Conservation (phyloP, 2,329 filamentous ascomycete genomes). For the Calonectria crousiana region DNA sequence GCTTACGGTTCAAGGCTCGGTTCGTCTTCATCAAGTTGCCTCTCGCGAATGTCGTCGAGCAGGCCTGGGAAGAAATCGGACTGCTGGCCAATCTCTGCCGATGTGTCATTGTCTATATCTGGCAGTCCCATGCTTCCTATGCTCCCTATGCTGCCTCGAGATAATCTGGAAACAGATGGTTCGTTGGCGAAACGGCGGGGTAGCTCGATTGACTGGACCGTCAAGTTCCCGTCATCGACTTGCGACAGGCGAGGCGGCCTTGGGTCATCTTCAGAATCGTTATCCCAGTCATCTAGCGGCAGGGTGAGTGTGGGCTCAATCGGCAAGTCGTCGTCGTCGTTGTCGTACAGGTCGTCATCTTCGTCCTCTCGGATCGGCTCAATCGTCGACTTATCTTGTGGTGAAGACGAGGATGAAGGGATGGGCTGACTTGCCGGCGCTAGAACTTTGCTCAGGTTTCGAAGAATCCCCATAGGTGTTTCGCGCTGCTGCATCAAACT, state of each 20-base stretch:
- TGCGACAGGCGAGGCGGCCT: conserved; percentile 66
- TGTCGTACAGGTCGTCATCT: conserved; percentile 61
- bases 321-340: conserved; percentile 64
- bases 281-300: conserved; percentile 55
- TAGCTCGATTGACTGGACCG: conserved; percentile 70
- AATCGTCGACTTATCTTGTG: conserved; percentile 45
- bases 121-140: conserved; percentile 67
- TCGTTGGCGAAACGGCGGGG: conserved; percentile 59
- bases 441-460: conserved; percentile 66
- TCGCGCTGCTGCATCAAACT: conserved; percentile 69
- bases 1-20: conserved; percentile 59
- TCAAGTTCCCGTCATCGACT: conserved; percentile 71
- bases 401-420: conserved; percentile 61
- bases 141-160: conserved; percentile 67
- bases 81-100: conserved; percentile 58
- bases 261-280: conserved; percentile 64
- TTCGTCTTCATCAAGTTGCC: conserved; percentile 53
- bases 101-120: conserved; percentile 60
- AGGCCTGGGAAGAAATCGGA: conserved; percentile 66
- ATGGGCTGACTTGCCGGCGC: conserved; percentile 62
- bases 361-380: conserved; percentile 52
- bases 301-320: conserved; percentile 68
- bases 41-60: conserved; percentile 57
- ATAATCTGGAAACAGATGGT: conserved; percentile 61
- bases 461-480: conserved; percentile 65